phyloP scores from a whole-genome alignment of 2,329 filamentous ascomycete species.

The Ploettnerulaceae sp. region DNA sequence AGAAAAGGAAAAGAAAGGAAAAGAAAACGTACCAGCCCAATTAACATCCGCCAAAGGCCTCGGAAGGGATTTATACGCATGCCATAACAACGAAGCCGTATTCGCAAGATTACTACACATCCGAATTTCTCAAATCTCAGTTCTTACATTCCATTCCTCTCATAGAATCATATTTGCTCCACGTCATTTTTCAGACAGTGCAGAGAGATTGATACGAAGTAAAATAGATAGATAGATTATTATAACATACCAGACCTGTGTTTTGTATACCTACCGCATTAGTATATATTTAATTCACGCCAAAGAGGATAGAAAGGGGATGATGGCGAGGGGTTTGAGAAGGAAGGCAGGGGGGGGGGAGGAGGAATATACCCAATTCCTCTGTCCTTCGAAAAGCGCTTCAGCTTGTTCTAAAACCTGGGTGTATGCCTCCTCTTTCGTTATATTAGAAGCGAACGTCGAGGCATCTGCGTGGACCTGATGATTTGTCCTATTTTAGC shows the following conservation, averaged over 20 bases:
- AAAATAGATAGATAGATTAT: too few relatives aligned
- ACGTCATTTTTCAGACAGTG: too few relatives aligned
- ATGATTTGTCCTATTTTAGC: background rate
- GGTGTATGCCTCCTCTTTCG: constrained; percentile 67
- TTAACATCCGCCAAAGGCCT: constrained; percentile 64
- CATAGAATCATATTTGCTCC: background rate
- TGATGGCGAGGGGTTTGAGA: background rate
- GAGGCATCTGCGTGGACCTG: constrained; percentile 67
- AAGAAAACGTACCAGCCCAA: constrained; percentile 57
- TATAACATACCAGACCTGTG: constrained; percentile 39
- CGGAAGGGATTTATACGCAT: constrained; percentile 69
- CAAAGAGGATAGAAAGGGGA: background rate
- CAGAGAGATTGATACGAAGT: too few relatives aligned
- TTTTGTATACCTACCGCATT: too few relatives aligned
- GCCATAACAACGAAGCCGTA: constrained; percentile 70
- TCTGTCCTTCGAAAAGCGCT: constrained; percentile 65
- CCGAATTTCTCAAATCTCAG: too few relatives aligned
- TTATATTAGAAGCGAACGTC: constrained; percentile 61
- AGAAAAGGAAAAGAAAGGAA: background rate
- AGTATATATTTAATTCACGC: constrained; percentile 5
- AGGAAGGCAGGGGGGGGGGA: too few relatives aligned
- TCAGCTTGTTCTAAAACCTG: constrained; percentile 68
- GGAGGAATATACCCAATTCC: constrained; percentile 64
- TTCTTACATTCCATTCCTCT: background rate
- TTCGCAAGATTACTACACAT: constrained; percentile 73